Evolutionary conservation across 2,329 filamentous ascomycete species (phyloP), one percentile per base, ranked within the genome.

Genomic region (Exophiala xenobiotica): DNA sequence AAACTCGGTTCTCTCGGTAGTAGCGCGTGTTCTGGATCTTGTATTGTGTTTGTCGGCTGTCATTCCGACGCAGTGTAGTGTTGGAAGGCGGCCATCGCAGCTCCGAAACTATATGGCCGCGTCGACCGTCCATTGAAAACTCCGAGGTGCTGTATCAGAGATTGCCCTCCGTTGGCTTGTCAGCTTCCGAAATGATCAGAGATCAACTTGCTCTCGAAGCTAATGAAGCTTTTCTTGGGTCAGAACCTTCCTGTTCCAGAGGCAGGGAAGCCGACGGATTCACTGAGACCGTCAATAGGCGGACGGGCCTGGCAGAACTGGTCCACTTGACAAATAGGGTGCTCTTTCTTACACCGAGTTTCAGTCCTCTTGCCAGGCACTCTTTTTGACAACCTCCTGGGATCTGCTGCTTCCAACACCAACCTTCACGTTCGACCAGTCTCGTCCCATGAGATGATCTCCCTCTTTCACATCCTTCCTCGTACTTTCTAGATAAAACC

Each of bases 401-500:
- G 58, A 61, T 47, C 61, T 57, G 45, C 60, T 62, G 11, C 27
- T 22, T 16, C 60, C 60, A 11, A 63, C 47, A n/a, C 61, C 61
- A 11, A 62, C 59, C 23, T 59, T 58, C 42, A 60, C 51, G 8
- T 59, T 58, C 7, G 56, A 62, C 55, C 51, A 61, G 29, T 62
- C 59, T 19, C 54, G 52, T 40, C 59, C 44, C 51, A 62, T 56
- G 26, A 59, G 41, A 40, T 44, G 50, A 33, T 62, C 59, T 6
- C 53, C 54, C 38, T 60, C 56, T 14, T 59, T 58, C 5, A 52
- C 51, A 29, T 54, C 51, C 48, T 50, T 60, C 45, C 66, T 60
- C 35, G 64, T 59, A 43, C 65, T 66, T 60, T 73, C 70, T 18
- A 74, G 55, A 75, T 81, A 88, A 31, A 80, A 73, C 64, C 89